Evolutionary conservation across 148 eudicot genomes (phyloP).

Genomic region (Gaultheria prostrata): DNA sequence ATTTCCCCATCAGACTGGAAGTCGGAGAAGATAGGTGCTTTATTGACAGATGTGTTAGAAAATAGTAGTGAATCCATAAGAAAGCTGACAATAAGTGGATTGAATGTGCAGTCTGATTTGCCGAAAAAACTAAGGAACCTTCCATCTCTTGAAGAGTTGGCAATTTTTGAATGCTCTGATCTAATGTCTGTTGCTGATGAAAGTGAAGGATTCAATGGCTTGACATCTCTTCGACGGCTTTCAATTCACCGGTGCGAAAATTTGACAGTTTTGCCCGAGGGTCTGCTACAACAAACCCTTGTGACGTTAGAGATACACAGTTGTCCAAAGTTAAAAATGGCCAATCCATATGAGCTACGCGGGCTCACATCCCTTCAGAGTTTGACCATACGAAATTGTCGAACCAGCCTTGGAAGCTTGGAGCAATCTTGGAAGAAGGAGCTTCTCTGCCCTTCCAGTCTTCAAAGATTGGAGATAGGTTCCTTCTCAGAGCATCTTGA

Average conservation of each 20-base stretch:
- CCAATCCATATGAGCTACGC: not conserved
- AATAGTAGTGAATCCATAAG: not conserved
- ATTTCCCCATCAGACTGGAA: not conserved
- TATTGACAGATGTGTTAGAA: not conserved
- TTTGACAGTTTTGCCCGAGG: not conserved
- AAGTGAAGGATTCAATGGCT: not conserved
- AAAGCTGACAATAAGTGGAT: not conserved
- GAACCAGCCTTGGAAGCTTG: not conserved
- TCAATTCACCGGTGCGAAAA: not conserved
- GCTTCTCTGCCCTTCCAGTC: not conserved
- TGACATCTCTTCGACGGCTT: not conserved
- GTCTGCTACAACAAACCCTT: not conserved
- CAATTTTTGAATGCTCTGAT: not conserved
- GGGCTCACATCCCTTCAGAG: not conserved
- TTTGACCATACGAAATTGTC: not conserved
- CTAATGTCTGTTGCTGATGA: too few relatives aligned
- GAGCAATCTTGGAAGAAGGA: not conserved
- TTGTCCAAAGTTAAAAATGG: not conserved
- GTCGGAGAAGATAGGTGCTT: not conserved
- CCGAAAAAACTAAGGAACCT: not conserved
- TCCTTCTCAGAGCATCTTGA: constrained; percentile 1
- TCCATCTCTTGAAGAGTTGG: not conserved
- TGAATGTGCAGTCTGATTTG: not conserved
- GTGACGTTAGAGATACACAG: not conserved
- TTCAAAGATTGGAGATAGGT: not conserved